A percentile compares a stretch with the other conserved stretches of the same genome.
phyloP scores from a whole-genome alignment of 805 yeast genomes.

The Vanderwaltozyma verrucispora region DNA sequence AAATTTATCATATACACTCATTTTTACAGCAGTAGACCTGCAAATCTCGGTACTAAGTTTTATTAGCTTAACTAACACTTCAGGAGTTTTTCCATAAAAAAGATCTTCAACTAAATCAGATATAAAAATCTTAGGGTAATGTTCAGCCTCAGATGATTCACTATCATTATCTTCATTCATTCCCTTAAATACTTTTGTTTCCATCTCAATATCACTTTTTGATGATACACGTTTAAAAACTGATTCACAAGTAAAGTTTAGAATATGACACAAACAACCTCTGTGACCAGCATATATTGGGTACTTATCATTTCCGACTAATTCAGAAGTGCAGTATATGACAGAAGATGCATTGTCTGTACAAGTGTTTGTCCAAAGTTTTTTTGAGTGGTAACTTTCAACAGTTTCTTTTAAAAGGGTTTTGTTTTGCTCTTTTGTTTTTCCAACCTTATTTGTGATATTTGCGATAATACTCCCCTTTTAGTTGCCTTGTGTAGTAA shows the following conservation, averaged over 20 bases:
- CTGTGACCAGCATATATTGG: too few species aligned
- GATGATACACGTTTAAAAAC: too few species aligned
- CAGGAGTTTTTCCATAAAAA: too few species aligned
- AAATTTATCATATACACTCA: not conserved
- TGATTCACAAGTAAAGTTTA: too few species aligned
- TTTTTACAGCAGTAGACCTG: not conserved
- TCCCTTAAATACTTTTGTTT: too few species aligned
- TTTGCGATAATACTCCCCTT: not conserved
- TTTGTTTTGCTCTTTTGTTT: not conserved
- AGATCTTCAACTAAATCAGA: too few species aligned
- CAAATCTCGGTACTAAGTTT: not conserved
- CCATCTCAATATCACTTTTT: too few species aligned
- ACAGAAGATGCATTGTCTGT: not conserved
- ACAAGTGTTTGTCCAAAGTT: not conserved
- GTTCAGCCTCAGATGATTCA: not conserved
- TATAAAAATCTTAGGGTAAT: not conserved
- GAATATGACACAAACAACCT: too few species aligned
- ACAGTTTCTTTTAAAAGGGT: not conserved
- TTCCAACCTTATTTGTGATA: not conserved
- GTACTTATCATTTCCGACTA: too few species aligned
- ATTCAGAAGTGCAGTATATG: too few species aligned
- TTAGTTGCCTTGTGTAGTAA: not conserved
- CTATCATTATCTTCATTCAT: too few species aligned
- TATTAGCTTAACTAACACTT: not conserved
- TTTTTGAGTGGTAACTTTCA: not conserved